These are phyloP conservation scores for Lactifluus subvellereus DNA, from an alignment of 768 basidiomycete species.

Conservation along the genomic window DNA sequence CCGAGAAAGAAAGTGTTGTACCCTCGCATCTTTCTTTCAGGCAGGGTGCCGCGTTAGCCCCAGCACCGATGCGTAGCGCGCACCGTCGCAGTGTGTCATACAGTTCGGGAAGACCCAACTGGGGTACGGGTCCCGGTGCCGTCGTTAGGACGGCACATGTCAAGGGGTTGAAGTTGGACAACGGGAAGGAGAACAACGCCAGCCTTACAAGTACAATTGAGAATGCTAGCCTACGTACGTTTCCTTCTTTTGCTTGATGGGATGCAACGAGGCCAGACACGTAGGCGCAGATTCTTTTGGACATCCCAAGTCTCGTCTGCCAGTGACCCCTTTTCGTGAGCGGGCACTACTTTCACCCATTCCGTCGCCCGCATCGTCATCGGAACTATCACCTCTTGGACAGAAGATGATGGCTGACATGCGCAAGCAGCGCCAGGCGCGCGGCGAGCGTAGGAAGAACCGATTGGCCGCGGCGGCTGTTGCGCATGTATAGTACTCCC, in stretches of 20 bases:
- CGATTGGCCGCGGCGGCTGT: slow-evolving; percentile 4
- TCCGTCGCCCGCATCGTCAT: slow-evolving; percentile 64
- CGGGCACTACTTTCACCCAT: slow-evolving; percentile 35
- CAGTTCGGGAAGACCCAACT: not conserved
- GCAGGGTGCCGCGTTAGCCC: not conserved
- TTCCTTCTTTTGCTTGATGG: not conserved
- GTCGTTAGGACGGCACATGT: not conserved
- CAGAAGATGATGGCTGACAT: slow-evolving; percentile 63
- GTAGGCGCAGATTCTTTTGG: slow-evolving; percentile 2
- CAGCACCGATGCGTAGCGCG: slow-evolving; percentile 1
- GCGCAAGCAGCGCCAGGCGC: slow-evolving; percentile 36
- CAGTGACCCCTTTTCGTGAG: slow-evolving; percentile 41
- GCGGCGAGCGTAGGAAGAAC: slow-evolving; percentile 11
- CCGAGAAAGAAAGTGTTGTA: not conserved
- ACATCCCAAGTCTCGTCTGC: slow-evolving; percentile 25
- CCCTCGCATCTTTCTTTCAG: not conserved
- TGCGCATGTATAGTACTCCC: not conserved
- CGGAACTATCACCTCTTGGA: slow-evolving; percentile 66
- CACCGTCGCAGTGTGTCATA: slow-evolving; percentile 18
- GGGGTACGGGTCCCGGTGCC: not conserved
- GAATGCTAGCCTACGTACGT: slow-evolving; percentile 1
- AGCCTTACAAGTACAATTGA: not conserved
- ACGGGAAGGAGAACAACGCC: slow-evolving; percentile 20
- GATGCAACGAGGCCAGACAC: not conserved
- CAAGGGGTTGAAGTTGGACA: not conserved